Conservation (phyloP, 1,284 basidiomycete genomes). For the Melampsora americana region DNA sequence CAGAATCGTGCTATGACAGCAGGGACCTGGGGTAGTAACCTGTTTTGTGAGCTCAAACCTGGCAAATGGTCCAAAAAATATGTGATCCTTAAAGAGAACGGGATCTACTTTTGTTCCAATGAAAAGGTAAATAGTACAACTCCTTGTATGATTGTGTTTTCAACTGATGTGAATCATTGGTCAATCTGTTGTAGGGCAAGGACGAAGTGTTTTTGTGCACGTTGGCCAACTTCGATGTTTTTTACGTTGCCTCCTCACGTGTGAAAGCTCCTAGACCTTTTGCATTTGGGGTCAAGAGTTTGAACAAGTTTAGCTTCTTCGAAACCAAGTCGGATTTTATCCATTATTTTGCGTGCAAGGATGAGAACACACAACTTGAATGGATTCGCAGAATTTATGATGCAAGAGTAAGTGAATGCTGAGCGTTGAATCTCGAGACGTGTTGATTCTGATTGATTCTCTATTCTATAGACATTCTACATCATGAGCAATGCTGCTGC, state of each 20-base stretch:
- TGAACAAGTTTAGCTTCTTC: constrained; percentile 39
- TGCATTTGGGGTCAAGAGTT: constrained; percentile 38
- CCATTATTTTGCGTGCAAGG: constrained; percentile 31
- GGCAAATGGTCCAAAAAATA: constrained; percentile 43
- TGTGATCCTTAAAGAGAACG: constrained; percentile 30
- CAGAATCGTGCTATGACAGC: constrained; percentile 33
- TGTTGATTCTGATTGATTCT: not conserved
- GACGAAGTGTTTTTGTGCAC: constrained; percentile 42
- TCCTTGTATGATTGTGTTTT: not conserved
- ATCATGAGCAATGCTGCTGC: constrained; percentile 5
- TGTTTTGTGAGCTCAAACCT: constrained; percentile 29
- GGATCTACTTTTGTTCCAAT: constrained; percentile 30
- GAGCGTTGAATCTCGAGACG: not conserved
- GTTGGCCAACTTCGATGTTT: constrained; percentile 39
- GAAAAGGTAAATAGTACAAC: constrained; percentile 22
- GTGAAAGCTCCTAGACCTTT: constrained; percentile 32
- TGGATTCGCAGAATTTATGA: constrained; percentile 44
- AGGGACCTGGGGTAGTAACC: constrained; percentile 16
- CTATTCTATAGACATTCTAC: not conserved
- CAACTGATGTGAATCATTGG: not conserved
- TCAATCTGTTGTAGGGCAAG: constrained; percentile 16
- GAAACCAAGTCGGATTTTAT: constrained; percentile 43
- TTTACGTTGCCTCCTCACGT: constrained; percentile 19
- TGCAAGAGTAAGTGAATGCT: constrained; percentile 31
- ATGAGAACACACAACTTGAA: constrained; percentile 12